Conservation (phyloP, 495 filamentous ascomycete species). For the Aspergillus indologenus region DNA sequence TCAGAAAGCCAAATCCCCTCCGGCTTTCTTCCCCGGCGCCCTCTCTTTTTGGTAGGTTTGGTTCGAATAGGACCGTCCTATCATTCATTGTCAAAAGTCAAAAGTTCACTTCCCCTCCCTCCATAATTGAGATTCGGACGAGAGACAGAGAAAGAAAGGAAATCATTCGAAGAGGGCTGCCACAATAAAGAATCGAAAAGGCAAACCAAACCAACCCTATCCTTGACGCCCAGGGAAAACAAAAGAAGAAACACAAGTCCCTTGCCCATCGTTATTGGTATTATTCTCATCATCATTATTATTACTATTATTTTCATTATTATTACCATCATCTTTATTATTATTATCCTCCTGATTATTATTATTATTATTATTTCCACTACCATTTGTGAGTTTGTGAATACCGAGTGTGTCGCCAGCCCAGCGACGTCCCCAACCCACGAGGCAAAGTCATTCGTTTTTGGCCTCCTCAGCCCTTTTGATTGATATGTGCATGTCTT, state of each 20-base stretch:
- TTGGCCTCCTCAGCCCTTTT: slow-evolving; percentile 8
- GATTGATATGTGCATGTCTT: slow-evolving; percentile 9
- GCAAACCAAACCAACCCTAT: not conserved
- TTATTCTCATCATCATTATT: slow-evolving; percentile 10
- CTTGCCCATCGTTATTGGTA: not conserved
- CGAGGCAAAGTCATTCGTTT: slow-evolving; percentile 9
- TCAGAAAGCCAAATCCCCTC: slow-evolving; percentile 21
- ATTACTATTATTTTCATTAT: not conserved
- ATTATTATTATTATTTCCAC: not conserved
- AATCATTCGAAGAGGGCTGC: not conserved
- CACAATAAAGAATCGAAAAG: not conserved
- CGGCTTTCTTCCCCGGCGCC: slow-evolving; percentile 18
- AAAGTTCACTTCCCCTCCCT: not conserved
- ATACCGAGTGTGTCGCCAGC: not conserved
- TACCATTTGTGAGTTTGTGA: not conserved
- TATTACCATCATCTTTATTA: slow-evolving; percentile 7
- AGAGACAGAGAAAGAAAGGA: slow-evolving; percentile 9
- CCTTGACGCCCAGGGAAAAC: not conserved
- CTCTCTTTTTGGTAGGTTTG: slow-evolving; percentile 23
- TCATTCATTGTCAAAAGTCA: slow-evolving; percentile 29
- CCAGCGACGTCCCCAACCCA: slow-evolving; percentile 2
- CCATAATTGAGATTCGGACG: slow-evolving; percentile 18
- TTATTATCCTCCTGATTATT: slow-evolving; percentile 10
- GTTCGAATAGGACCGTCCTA: slow-evolving; percentile 18
- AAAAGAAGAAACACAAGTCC: not conserved